A percentile compares a stretch with the other conserved stretches of the same genome.
These are phyloP conservation scores for Leccinum uliginosum DNA, from an alignment of 768 basidiomycete species.

Conservation along the genomic window DNA sequence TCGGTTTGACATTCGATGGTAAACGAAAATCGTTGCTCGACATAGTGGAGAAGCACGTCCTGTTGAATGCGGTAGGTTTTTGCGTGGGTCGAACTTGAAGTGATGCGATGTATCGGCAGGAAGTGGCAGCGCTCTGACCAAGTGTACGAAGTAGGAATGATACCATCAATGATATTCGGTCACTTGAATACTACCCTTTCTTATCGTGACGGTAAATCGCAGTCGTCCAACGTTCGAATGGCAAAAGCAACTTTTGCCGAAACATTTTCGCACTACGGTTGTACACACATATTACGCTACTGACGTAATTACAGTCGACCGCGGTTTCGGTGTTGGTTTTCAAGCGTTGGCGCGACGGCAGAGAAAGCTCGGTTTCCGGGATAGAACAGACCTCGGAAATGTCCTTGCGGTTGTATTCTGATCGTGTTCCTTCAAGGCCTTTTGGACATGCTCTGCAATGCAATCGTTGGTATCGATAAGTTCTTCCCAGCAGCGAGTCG, in stretches of 20 bases:
- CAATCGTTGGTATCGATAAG: conserved; percentile 38
- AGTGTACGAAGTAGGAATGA: conserved; percentile 8
- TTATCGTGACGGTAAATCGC: background rate
- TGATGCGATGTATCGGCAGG: background rate
- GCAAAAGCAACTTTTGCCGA: background rate
- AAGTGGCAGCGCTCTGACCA: background rate
- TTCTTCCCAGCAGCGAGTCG: conserved; percentile 40
- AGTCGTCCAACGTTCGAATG: background rate
- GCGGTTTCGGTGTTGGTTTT: background rate
- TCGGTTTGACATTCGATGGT: conserved; percentile 61
- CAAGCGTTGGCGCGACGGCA: conserved; percentile 3
- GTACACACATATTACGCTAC: background rate
- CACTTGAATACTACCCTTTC: background rate
- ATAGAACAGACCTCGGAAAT: conserved; percentile 46
- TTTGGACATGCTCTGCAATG: conserved; percentile 32
- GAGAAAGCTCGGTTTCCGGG: conserved; percentile 17
- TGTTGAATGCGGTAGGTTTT: background rate
- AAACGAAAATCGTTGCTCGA: conserved; percentile 41
- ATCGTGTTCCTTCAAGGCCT: conserved; percentile 45
- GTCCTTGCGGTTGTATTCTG: conserved; percentile 45
- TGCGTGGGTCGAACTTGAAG: background rate
- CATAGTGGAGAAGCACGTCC: conserved; percentile 11
- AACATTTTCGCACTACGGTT: background rate
- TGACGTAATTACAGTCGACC: background rate
- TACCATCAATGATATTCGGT: conserved; percentile 6